Percentiles rank a stretch among this genome's conserved stretches.
phyloP scores from a whole-genome alignment of 2,329 filamentous ascomycete species.

The Fusarium succisae region DNA sequence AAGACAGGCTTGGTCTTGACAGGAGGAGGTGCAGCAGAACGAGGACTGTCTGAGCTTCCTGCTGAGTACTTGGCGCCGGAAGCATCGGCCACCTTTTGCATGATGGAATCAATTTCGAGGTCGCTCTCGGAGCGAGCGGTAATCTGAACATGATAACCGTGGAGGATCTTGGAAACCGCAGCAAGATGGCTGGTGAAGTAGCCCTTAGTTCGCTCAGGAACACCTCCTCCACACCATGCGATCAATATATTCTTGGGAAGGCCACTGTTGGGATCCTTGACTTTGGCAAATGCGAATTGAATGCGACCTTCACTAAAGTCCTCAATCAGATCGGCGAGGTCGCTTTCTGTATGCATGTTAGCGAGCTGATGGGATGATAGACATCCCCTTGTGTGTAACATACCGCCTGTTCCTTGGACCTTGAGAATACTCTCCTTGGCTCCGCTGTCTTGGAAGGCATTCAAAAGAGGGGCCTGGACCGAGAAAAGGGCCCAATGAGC shows the following conservation, averaged over 20 bases:
- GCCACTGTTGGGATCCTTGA: constrained; percentile 91
- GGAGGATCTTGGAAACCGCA: constrained; percentile 89
- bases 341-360: constrained; percentile 73
- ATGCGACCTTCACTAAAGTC: constrained; percentile 97
- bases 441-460: constrained; percentile 87
- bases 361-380: constrained; percentile 1
- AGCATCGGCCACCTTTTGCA: constrained; percentile 93
- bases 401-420: constrained; percentile 90
- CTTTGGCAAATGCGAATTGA: constrained; percentile 95
- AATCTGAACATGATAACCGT: constrained; percentile 97
- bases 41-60: constrained; percentile 65
- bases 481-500: constrained; percentile 95
- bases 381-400: constrained; percentile 23
- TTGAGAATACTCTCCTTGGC: constrained; percentile 95
- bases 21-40: constrained; percentile 68
- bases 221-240: constrained; percentile 96
- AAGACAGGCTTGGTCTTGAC: constrained; percentile 91
- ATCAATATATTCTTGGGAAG: constrained; percentile 94
- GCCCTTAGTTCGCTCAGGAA: constrained; percentile 97
- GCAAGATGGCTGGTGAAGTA: constrained; percentile 97
- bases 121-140: constrained; percentile 92
- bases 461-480: constrained; percentile 90
- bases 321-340: constrained; percentile 88
- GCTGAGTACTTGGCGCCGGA: constrained; percentile 94
- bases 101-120: constrained; percentile 84